phyloP scores from a whole-genome alignment of 2,329 filamentous ascomycete species.

The Macroventuria anomochaeta region DNA sequence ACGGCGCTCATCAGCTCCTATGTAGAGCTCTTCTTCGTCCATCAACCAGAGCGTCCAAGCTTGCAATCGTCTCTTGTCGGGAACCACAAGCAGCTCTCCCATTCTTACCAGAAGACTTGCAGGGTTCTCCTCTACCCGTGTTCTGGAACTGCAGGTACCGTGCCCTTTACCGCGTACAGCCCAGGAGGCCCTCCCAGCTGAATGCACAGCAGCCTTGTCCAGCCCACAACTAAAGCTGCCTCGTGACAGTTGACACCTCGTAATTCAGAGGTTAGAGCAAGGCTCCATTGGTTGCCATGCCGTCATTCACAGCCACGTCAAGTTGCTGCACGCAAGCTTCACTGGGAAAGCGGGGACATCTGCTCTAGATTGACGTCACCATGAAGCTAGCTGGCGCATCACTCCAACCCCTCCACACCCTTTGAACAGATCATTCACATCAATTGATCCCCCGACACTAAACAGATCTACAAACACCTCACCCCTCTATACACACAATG shows the following conservation, averaged over 20 bases:
- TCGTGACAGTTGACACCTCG: conserved; percentile 13
- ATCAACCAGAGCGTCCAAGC: neutral
- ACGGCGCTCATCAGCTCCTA: neutral
- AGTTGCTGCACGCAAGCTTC: conserved; percentile 11
- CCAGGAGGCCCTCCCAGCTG: neutral
- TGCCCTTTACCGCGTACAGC: neutral
- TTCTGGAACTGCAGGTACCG: conserved; percentile 6
- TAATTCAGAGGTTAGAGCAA: neutral
- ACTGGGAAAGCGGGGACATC: too few species aligned
- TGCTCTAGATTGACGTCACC: too few species aligned
- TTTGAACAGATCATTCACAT: conserved; percentile 6
- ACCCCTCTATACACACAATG: conserved; percentile 27
- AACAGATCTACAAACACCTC: conserved; percentile 9
- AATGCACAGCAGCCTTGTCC: conserved; percentile 4
- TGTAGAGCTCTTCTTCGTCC: neutral
- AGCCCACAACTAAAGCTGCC: conserved; percentile 1
- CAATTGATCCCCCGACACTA: conserved; percentile 10
- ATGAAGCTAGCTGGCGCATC: conserved; percentile 6
- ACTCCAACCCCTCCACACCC: conserved; percentile 11
- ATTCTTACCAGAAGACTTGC: neutral
- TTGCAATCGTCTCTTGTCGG: too few species aligned
- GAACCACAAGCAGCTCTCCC: too few species aligned
- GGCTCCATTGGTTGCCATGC: conserved; percentile 1
- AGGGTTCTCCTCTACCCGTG: neutral
- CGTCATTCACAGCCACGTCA: too few species aligned